Base-by-base conservation (phyloP, 2,329 filamentous ascomycete genomes). In the Fusarium nygamai region DNA sequence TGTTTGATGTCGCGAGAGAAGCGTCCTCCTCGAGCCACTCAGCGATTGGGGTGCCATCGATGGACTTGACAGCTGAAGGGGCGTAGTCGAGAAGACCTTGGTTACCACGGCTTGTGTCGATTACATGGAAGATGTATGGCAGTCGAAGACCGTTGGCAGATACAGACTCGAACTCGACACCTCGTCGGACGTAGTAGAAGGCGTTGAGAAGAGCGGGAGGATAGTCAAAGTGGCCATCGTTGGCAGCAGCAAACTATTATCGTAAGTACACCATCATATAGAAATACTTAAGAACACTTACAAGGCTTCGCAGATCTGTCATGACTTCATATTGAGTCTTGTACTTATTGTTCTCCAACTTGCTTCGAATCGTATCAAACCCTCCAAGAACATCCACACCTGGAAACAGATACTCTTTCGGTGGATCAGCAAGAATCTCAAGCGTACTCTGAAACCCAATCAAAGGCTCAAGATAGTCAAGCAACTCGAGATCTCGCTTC, bases 201-300 rank as follows among this genome's bases (percentile, higher is more conserved):
- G 64, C 60, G 16, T 73, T 78, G 56, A 78, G 72, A 2, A 78
- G 65, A 10, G 73, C 75, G 2, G 77, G 70, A 4, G 74, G 67
- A 12, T 78, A 78, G 57, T 76, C 68, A 61, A 78, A 78, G 60
- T 78, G 77, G 3, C 71, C 67, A 29, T 78, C 77, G 22, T 78
- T 69, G 13, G 75, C 67, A 14, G 76, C 68, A 5, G 57, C 65
- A 27, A 72, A 78, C 77, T 78, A 36, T 9, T 4, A n/a, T 16
- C 33, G 36, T 74, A 20, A 67, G 74, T 24, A 48, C n/a, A 16
- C 12, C 11, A 24, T 11, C 13, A 22, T 14, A 10, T 0, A n/a
- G n/a, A 12, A 7, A 7, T 22, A 8, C 3, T 13, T 14, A 7
- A 4, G 3, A 17, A 2, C 24, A 65, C 76, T 77, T 77, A 78